A percentile compares a stretch with the other conserved stretches of the same genome.
These are phyloP conservation scores for Pseudocercospora fijiensis DNA, from an alignment of 2,329 filamentous ascomycete genomes.

Conservation along the genomic window DNA sequence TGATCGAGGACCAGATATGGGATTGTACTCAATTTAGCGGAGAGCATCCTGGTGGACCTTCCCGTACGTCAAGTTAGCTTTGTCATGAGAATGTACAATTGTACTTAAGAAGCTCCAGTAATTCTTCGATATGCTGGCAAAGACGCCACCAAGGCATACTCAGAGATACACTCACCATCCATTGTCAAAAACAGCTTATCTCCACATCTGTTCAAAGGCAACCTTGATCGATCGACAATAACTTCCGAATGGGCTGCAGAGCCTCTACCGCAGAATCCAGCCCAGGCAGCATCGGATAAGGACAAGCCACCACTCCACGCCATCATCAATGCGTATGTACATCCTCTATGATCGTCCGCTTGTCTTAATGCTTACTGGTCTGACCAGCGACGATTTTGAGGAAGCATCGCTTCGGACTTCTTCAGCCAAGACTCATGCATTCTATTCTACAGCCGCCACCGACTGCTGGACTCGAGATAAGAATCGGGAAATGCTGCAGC, in stretches of 20 bases:
- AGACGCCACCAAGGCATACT: conserved; percentile 56
- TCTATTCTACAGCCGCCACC: conserved; percentile 30
- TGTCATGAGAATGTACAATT: neutral
- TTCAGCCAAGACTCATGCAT: conserved; percentile 29
- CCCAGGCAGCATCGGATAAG: conserved; percentile 25
- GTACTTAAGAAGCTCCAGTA: conserved; percentile 35
- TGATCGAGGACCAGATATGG: conserved; percentile 64
- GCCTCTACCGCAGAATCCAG: conserved; percentile 14
- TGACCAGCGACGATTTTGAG: conserved; percentile 28
- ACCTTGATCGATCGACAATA: conserved; percentile 32
- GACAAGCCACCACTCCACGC: conserved; percentile 47
- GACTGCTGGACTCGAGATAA: conserved; percentile 29
- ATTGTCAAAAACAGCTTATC: conserved; percentile 44
- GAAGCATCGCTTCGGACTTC: conserved; percentile 20
- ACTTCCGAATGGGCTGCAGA: conserved; percentile 18
- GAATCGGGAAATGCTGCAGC: conserved; percentile 25
- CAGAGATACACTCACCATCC: conserved; percentile 50
- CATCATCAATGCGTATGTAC: conserved; percentile 41
- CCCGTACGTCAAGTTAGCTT: conserved; percentile 41
- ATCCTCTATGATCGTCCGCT: conserved; percentile 5
- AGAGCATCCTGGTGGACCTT: conserved; percentile 58
- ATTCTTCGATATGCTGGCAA: conserved; percentile 52
- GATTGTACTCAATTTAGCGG: conserved; percentile 63
- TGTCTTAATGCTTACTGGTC: conserved; percentile 15
- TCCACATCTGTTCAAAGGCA: conserved; percentile 41